Evolutionary conservation across 2,329 filamentous ascomycete species (phyloP).

Genomic region (Aspergillus neotritici): DNA sequence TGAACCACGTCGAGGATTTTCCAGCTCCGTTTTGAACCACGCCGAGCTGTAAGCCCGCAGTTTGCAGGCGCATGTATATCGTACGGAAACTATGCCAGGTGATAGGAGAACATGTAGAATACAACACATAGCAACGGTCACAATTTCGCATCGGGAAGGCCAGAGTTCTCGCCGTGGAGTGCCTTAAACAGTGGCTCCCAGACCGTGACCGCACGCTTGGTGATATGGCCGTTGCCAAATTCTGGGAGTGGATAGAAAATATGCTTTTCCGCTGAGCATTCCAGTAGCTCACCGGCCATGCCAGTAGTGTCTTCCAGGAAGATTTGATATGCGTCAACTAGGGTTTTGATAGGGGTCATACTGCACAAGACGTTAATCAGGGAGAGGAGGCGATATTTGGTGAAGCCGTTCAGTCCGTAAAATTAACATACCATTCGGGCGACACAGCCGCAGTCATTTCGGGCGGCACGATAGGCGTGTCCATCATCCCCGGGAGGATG

Average conservation of each 20-base stretch:
- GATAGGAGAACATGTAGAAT: too few species aligned
- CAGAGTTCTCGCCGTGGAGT: slow-evolving; percentile 41
- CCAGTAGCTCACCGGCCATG: slow-evolving; percentile 41
- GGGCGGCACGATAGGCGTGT: slow-evolving; percentile 43
- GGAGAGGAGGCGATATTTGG: background rate
- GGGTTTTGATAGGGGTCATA: slow-evolving; percentile 40
- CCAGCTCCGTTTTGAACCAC: too few species aligned
- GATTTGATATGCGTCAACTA: slow-evolving; percentile 43
- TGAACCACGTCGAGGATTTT: too few species aligned
- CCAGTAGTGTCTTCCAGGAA: slow-evolving; percentile 43
- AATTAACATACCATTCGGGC: slow-evolving; percentile 22
- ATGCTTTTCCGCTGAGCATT: slow-evolving; percentile 41
- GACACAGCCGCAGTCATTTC: slow-evolving; percentile 41
- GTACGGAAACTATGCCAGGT: too few species aligned
- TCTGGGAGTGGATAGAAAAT: slow-evolving; percentile 34
- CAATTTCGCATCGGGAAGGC: slow-evolving; percentile 35
- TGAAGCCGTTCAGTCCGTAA: background rate
- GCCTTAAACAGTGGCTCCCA: slow-evolving; percentile 47
- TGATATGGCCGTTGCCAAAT: slow-evolving; percentile 39
- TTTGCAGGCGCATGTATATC: too few species aligned
- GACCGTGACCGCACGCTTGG: slow-evolving; percentile 41
- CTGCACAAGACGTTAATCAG: slow-evolving; percentile 8
- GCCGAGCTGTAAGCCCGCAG: too few species aligned
- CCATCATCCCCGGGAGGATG: slow-evolving; percentile 45
- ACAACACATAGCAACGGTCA: slow-evolving; percentile 9